phyloP scores from a whole-genome alignment of 164 flowering plant species.

The Dillenia turbinata region DNA sequence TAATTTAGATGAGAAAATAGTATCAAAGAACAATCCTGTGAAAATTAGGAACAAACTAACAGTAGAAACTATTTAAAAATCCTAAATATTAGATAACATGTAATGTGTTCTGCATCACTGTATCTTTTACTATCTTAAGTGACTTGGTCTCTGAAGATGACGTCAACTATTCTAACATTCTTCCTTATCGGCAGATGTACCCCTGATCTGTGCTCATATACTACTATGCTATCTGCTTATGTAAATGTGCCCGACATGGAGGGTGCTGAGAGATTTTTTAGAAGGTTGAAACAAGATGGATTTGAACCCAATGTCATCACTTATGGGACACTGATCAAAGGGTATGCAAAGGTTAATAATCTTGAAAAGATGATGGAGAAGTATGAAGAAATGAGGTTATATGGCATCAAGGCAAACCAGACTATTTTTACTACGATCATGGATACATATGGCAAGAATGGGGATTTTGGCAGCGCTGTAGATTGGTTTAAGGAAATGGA shows the following conservation, averaged over 20 bases:
- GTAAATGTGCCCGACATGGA: conserved; percentile 95
- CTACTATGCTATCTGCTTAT: conserved; percentile 88
- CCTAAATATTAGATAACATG: too few species aligned
- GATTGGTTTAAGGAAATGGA: conserved; percentile 89
- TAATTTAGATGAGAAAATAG: too few species aligned
- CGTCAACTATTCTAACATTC: background rate
- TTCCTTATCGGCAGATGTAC: conserved; percentile 38
- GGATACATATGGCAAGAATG: conserved; percentile 89
- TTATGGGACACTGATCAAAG: conserved; percentile 84
- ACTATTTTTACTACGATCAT: conserved; percentile 81
- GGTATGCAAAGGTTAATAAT: conserved; percentile 67
- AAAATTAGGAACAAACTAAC: too few species aligned
- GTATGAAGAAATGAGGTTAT: conserved; percentile 63
- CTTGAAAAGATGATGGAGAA: conserved; percentile 82
- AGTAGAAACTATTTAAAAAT: too few species aligned
- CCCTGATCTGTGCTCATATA: conserved; percentile 88
- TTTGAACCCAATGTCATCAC: conserved; percentile 69
- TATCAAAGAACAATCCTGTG: too few species aligned
- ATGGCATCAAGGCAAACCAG: conserved; percentile 61
- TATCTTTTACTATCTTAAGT: too few species aligned
- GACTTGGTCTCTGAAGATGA: too few species aligned
- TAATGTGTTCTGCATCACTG: too few species aligned
- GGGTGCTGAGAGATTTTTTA: conserved; percentile 87
- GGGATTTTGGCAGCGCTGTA: conserved; percentile 73
- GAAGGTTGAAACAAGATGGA: conserved; percentile 63